These are phyloP conservation scores for Colletotrichum cordylinicola DNA, from an alignment of 2,329 filamentous ascomycete genomes.

Conservation along the genomic window DNA sequence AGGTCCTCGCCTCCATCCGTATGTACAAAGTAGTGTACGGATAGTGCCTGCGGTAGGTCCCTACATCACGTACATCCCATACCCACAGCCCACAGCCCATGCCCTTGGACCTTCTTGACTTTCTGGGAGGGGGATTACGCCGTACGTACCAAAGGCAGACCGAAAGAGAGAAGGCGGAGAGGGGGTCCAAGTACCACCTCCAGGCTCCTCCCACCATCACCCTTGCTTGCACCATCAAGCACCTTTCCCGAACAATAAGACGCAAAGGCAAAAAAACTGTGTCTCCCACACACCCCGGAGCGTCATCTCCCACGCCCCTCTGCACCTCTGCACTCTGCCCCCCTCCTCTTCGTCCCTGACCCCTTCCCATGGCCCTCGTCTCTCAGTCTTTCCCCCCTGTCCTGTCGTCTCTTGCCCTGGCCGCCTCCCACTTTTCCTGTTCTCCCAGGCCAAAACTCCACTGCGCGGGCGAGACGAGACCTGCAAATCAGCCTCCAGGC, in stretches of 20 bases:
- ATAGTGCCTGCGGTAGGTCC: background rate
- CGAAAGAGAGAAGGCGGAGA: background rate
- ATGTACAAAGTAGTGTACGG: background rate
- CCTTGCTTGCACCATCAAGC: slow-evolving; percentile 18
- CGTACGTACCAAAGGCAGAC: background rate
- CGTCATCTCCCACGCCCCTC: slow-evolving; percentile 20
- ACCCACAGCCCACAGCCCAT: background rate
- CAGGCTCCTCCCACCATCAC: slow-evolving; percentile 6
- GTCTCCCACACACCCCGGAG: slow-evolving; percentile 5
- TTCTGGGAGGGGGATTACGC: background rate
- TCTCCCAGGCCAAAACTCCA: slow-evolving; percentile 15
- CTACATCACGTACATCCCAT: background rate
- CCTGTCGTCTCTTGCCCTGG: slow-evolving; percentile 18
- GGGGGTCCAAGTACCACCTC: background rate
- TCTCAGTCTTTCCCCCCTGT: background rate
- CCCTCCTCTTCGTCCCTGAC: background rate
- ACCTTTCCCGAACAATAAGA: slow-evolving; percentile 18
- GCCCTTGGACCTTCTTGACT: background rate
- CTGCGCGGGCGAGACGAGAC: slow-evolving; percentile 13
- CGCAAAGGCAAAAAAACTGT: slow-evolving; percentile 13
- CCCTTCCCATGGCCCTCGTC: background rate
- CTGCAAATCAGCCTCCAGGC: slow-evolving; percentile 20
- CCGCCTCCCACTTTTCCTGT: background rate
- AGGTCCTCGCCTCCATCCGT: background rate
- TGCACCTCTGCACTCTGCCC: slow-evolving; percentile 7